phyloP scores from a whole-genome alignment of 257 asterid species.

The Cordia subcordata region DNA sequence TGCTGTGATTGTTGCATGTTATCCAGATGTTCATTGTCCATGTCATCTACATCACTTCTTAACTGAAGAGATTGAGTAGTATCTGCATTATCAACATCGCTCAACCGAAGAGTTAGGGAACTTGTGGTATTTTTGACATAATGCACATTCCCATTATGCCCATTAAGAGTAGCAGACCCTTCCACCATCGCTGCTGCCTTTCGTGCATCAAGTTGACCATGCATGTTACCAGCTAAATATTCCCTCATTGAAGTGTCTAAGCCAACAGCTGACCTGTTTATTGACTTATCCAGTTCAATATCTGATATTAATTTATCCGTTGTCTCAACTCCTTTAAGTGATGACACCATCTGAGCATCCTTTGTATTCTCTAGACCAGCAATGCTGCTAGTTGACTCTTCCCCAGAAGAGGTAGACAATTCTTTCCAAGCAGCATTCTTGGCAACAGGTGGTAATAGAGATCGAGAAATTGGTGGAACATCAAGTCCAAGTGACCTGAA shows the following conservation, averaged over 20 bases:
- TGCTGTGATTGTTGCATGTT: constrained; percentile 29
- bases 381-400: constrained; percentile 62
- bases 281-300: constrained; percentile 30
- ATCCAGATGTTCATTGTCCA: constrained; percentile 22
- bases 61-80: constrained; percentile 26
- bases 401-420: constrained; percentile 51
- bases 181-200: constrained; percentile 31
- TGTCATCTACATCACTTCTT: constrained; percentile 20
- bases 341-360: constrained; percentile 16
- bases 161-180: constrained; percentile 25
- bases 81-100: constrained; percentile 20
- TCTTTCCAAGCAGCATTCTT: constrained; percentile 40
- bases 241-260: constrained; percentile 21
- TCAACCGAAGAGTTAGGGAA: constrained; percentile 24
- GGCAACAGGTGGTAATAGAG: constrained; percentile 39
- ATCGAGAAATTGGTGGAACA: constrained; percentile 52
- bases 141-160: constrained; percentile 19
- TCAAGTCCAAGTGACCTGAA: constrained; percentile 88
- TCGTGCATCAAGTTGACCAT: constrained; percentile 20
- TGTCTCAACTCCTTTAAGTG: constrained; percentile 24
- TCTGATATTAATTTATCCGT: constrained; percentile 18
- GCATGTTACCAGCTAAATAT: constrained; percentile 23
- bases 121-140: constrained; percentile 7
- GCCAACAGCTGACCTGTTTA: constrained; percentile 22
- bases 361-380: constrained; percentile 33